Evolutionary conservation across 2,329 filamentous ascomycete genomes (phyloP).

Genomic region (Graphilbum ipis-grandicollis): DNA sequence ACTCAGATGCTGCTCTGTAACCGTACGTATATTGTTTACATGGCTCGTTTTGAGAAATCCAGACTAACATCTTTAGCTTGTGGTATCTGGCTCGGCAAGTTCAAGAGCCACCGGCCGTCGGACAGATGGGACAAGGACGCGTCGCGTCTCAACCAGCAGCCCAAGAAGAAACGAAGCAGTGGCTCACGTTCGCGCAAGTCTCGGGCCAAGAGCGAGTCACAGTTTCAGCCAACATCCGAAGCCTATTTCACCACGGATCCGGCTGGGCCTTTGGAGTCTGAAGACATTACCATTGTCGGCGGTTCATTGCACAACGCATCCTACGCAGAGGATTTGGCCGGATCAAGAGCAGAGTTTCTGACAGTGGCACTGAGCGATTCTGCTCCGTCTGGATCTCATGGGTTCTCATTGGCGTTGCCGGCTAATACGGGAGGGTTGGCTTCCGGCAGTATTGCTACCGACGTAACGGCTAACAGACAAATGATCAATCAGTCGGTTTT

Average conservation of each 20-base stretch:
- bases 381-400: too few relatives aligned
- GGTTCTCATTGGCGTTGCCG: too few relatives aligned
- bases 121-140: conserved; percentile 63
- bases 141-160: conserved; percentile 31
- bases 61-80: conserved; percentile 42
- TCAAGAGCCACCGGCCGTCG: conserved; percentile 64
- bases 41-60: too few relatives aligned
- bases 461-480: too few relatives aligned
- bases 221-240: conserved; percentile 32
- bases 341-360: background rate
- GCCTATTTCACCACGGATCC: conserved; percentile 36
- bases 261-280: conserved; percentile 25
- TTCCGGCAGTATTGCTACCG: too few relatives aligned
- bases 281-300: conserved; percentile 3
- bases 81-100: conserved; percentile 86
- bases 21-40: too few relatives aligned
- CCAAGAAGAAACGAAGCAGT: conserved; percentile 29
- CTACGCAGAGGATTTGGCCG: background rate
- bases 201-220: conserved; percentile 28
- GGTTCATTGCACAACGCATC: background rate
- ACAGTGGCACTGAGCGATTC: too few relatives aligned
- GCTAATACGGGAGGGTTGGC: background rate
- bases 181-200: conserved; percentile 29
- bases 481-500: conserved; percentile 12
- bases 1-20: conserved; percentile 72